Base-by-base conservation (phyloP, 1,139 yeast genomes). In the Yamadazyma conglobata region DNA sequence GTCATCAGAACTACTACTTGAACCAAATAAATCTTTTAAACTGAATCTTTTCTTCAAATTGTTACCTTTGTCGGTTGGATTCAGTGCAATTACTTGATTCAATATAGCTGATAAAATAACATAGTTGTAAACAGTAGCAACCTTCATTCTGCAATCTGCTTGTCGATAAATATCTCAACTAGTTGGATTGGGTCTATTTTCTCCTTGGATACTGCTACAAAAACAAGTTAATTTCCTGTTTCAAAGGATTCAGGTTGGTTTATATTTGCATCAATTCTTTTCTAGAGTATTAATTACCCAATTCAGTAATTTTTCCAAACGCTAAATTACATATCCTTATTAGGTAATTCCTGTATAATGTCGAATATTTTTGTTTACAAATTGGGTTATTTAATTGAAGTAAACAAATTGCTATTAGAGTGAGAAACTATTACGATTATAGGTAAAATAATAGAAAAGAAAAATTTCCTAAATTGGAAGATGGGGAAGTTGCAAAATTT, bases 41-140 rank as follows among this genome's bases (percentile, higher is more conserved):
- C 43, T 43, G 31, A 43, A 42, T 30, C 48, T 41, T 25, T 43
- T 44, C 10, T 27, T 30, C 21, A 42, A 36, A 10, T 31, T 28
- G 19, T 18, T 19, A 7, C 24, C 24, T 12, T 22, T 27, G 15
- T 23, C 19, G 8, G 27, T 31, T n/a, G 39, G 40, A n/a, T 36
- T 25, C n/a, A n/a, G n/a, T 24, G 45, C 48, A 11, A 32, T 19
- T 13, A 34, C 45, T 24, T 32, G 38, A 26, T 33, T 35, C 17
- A 40, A 24, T 22, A 44, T 30, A 13, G 47, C 31, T 19, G 44
- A 33, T 30, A 40, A 25, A 35, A 44, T 32, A 17, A 44, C 17
- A 34, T 35, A 36, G 31, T 39, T 43, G 10, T 37, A 35, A 24
- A 42, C 39, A 30, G 42, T 31, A 15, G 33, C 28, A 27, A 44